phyloP scores from a whole-genome alignment of 176 grass and related monocot genomes.

The Musa itinerans region DNA sequence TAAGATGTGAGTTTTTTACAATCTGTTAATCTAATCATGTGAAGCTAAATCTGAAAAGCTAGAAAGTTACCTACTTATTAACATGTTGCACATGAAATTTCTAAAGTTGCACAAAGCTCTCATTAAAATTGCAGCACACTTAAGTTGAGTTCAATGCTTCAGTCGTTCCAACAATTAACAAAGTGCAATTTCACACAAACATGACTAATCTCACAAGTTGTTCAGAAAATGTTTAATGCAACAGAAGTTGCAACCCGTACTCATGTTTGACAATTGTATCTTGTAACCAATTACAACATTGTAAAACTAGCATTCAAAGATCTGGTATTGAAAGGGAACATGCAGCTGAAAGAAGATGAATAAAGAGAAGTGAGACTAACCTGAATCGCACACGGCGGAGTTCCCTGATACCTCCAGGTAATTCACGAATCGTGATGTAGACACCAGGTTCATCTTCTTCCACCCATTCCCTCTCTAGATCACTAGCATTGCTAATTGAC shows the following conservation, averaged over 20 bases:
- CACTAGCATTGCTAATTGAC: conserved; percentile 82
- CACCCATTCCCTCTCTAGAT: conserved; percentile 89
- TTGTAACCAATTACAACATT: neutral
- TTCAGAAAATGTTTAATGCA: no score
- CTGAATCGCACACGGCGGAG: conserved; percentile 88
- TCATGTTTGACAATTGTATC: neutral
- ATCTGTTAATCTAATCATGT: no score
- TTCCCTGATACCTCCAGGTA: conserved; percentile 79
- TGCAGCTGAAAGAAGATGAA: neutral
- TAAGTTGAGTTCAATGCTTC: no score
- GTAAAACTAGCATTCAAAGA: neutral
- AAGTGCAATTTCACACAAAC: no score
- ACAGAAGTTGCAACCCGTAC: neutral
- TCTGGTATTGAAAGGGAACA: neutral
- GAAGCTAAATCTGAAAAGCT: no score
- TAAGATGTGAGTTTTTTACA: no score
- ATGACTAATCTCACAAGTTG: no score
- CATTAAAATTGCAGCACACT: no score
- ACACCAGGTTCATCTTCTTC: conserved; percentile 94
- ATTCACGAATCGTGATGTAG: conserved; percentile 79
- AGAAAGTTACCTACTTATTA: no score
- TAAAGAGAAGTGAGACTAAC: conserved; percentile 14
- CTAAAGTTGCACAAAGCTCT: no score
- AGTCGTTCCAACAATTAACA: no score
- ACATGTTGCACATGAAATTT: no score